Evolutionary conservation across 352 stramenopile genomes (phyloP).

Genomic region (Aphanomyces cochlioides): DNA sequence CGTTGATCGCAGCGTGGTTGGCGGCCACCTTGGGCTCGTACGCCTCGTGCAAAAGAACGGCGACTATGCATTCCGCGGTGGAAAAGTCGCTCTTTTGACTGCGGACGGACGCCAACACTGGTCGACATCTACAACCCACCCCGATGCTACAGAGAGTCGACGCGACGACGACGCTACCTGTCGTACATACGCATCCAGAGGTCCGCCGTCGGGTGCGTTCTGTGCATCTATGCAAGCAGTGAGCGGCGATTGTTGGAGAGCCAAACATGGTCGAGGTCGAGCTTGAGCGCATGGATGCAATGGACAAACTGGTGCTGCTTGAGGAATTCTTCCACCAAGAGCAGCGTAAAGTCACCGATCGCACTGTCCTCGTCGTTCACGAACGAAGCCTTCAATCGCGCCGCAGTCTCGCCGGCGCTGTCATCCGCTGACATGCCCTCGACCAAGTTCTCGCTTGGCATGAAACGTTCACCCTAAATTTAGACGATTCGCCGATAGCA

Average conservation of each 20-base stretch:
- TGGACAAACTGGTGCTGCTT: slow-evolving; percentile 39
- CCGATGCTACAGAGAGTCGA: neutral
- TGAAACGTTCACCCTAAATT: too few species aligned
- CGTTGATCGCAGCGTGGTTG: slow-evolving; percentile 41
- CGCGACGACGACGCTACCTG: slow-evolving; percentile 9
- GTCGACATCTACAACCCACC: slow-evolving; percentile 34
- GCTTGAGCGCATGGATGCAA: slow-evolving; percentile 38
- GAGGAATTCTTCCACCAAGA: slow-evolving; percentile 63
- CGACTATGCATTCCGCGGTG: slow-evolving; percentile 52
- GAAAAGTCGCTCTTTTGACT: slow-evolving; percentile 28
- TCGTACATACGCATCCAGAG: slow-evolving; percentile 64
- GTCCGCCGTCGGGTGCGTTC: slow-evolving; percentile 31
- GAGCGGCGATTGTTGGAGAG: slow-evolving; percentile 10
- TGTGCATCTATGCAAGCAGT: neutral
- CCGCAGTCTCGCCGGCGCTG: neutral
- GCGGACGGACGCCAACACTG: slow-evolving; percentile 34
- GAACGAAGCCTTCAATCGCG: neutral
- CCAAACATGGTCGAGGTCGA: slow-evolving; percentile 40
- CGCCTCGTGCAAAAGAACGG: slow-evolving; percentile 43
- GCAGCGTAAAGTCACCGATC: slow-evolving; percentile 43
- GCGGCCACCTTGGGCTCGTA: slow-evolving; percentile 29
- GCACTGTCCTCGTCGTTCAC: neutral
- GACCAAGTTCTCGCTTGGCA: too few species aligned
- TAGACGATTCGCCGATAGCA: neutral
- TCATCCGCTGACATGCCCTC: neutral